Base-by-base conservation (phyloP, 1,284 basidiomycete genomes). In the Boletellus sp. region DNA sequence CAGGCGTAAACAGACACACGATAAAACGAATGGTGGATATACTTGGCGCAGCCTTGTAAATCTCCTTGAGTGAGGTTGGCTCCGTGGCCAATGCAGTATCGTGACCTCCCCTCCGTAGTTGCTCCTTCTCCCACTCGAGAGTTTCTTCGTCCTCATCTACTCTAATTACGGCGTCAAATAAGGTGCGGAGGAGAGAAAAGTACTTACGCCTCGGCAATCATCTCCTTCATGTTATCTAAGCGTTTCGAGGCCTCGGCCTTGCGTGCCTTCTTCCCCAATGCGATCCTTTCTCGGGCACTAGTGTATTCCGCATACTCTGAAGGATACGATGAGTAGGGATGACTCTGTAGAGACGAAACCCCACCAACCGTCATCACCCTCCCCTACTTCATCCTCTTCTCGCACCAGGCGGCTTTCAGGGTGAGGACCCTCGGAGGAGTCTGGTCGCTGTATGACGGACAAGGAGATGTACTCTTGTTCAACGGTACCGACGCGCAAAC, bases 351-450 rank as follows among this genome's bases (percentile, higher is more conserved):
- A 38, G 30, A 18, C 19, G n/a, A 54, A 40, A 48, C 44, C n/a
- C 46, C 44, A 66, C 81, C 53, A 58, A 92, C 91, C 92, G 61
- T 97, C 94, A 51, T 96, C 94, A 0, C 89, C 93, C 61, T 97
- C 93, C 1, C 93, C 94, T 2, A 91, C 68, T 60, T 96, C 92
- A 66, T 97, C 94, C 40, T 97, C 94, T 69, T 97, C 95, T 49
- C 94, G 73, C 71, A 93, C 74, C 16, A 97, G 72, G 16, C 94
- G 79, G 62, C 90, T 93, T 60, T 91, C 90, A 11, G 91, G 92
- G 76, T 93, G 91, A n/a, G 91, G 91, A 0, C 91, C 90, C 59
- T 80, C 74, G 16, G 77, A 66, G 28, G 72, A 70, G 26, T 83
- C 79, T 42, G 70, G 62, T 57, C 77, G 69, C 60, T 79, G 79